Percentiles rank a stretch among this genome's conserved stretches.
Conservation (phyloP, 1,284 basidiomycete species). For the Porodaedalea pini region DNA sequence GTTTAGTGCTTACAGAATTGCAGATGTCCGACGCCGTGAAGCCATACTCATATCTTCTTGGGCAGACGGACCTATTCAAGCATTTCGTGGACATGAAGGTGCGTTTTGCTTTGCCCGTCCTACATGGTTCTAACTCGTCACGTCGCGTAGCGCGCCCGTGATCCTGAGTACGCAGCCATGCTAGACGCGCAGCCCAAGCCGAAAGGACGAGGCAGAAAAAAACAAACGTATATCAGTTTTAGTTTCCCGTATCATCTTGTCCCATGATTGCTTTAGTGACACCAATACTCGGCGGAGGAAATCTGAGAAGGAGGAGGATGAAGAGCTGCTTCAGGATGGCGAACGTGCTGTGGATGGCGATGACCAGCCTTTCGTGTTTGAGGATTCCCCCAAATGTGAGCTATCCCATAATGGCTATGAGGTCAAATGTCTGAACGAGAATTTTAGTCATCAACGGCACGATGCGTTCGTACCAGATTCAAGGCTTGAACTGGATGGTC, state of each 20-base stretch:
- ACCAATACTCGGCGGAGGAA: constrained; percentile 84
- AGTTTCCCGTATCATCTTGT: neutral
- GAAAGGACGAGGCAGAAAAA: constrained; percentile 79
- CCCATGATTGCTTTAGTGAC: constrained; percentile 43
- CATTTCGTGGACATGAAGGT: constrained; percentile 96
- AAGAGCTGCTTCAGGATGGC: constrained; percentile 86
- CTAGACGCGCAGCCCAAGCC: constrained; percentile 81
- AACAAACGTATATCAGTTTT: constrained; percentile 53
- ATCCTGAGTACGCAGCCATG: constrained; percentile 90
- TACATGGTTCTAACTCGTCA: constrained; percentile 8
- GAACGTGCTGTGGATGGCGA: constrained; percentile 76
- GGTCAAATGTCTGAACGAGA: constrained; percentile 16
- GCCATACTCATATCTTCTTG: constrained; percentile 89
- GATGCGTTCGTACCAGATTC: constrained; percentile 93
- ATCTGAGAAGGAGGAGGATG: constrained; percentile 97
- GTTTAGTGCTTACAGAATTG: neutral
- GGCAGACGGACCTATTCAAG: constrained; percentile 93
- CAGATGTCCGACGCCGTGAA: constrained; percentile 91
- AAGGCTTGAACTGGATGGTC: constrained; percentile 97
- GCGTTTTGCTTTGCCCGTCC: constrained; percentile 17
- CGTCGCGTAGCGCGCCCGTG: constrained; percentile 67
- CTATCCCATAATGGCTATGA: constrained; percentile 22
- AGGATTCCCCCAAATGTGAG: constrained; percentile 86
- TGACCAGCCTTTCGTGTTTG: constrained; percentile 87
- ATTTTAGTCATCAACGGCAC: constrained; percentile 76